phyloP scores from a whole-genome alignment of 116 monocot species.

The Dioscorea cayenensis region DNA sequence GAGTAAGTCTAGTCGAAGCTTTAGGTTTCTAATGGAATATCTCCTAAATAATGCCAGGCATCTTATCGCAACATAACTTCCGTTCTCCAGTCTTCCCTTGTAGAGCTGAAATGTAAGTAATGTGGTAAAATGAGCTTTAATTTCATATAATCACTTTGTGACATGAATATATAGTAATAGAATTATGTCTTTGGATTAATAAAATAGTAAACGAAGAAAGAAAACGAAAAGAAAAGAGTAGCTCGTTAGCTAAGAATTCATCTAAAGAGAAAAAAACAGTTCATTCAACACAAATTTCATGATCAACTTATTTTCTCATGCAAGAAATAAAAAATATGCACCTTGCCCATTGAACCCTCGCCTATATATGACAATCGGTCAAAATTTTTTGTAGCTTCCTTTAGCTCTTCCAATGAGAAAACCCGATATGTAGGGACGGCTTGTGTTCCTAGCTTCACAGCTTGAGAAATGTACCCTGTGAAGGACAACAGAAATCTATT shows the following conservation, averaged over 20 bases:
- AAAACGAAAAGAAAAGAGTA: too few relatives aligned
- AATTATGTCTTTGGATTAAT: too few relatives aligned
- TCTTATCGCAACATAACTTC: conserved; percentile 71
- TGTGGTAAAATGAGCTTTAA: too few relatives aligned
- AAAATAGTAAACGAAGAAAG: too few relatives aligned
- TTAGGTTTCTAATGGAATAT: conserved; percentile 83
- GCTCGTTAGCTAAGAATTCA: too few relatives aligned
- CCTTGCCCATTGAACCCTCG: conserved; percentile 89
- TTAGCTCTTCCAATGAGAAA: conserved; percentile 79
- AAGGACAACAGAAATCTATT: neutral
- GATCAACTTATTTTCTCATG: neutral
- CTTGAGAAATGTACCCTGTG: conserved; percentile 83
- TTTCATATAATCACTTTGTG: too few relatives aligned
- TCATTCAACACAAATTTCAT: too few relatives aligned
- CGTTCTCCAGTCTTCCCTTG: conserved; percentile 92
- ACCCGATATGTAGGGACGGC: conserved; percentile 58
- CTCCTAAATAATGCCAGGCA: conserved; percentile 77
- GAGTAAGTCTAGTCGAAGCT: conserved; percentile 84
- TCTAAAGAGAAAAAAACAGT: too few relatives aligned
- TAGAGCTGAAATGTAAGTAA: conserved; percentile 54
- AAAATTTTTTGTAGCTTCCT: conserved; percentile 85
- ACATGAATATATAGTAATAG: too few relatives aligned
- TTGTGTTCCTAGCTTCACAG: conserved; percentile 60
- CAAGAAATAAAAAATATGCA: conserved; percentile 12
- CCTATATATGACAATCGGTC: conserved; percentile 57